phyloP scores from a whole-genome alignment of 2,329 filamentous ascomycete genomes.

The Aspergillus oerlinghausenensis region DNA sequence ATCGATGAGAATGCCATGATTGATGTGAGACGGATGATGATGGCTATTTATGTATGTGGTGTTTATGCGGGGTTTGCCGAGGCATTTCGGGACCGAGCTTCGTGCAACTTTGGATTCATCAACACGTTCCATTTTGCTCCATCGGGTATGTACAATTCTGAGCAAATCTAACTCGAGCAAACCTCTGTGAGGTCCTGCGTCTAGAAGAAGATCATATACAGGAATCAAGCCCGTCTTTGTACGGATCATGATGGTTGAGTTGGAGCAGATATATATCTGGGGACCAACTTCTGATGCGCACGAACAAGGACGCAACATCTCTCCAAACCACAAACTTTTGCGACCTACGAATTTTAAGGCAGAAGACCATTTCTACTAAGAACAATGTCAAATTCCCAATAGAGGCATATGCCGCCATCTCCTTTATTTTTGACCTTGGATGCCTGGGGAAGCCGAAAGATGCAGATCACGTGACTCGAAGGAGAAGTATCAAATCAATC shows the following conservation, averaged over 20 bases:
- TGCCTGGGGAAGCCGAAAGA: too few species aligned
- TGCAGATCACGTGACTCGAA: too few species aligned
- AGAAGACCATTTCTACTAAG: neutral
- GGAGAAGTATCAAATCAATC: too few species aligned
- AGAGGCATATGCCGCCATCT: neutral
- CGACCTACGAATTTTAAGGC: neutral
- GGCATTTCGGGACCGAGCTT: slow-evolving; percentile 1
- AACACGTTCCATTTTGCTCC: neutral
- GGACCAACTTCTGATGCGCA: too few species aligned
- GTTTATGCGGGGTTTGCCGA: slow-evolving; percentile 3
- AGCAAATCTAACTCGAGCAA: neutral
- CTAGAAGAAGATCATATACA: neutral
- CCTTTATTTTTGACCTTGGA: too few species aligned
- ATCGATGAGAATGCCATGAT: neutral
- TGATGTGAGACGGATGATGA: neutral
- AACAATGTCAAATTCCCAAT: neutral
- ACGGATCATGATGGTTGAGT: neutral
- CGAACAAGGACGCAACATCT: neutral
- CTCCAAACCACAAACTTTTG: neutral
- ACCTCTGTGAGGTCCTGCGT: neutral
- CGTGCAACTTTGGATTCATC: neutral
- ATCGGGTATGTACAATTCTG: neutral
- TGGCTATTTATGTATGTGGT: neutral
- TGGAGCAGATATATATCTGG: neutral
- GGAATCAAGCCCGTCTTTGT: neutral